Evolutionary conservation across 208 protist species (phyloP).

Genomic region (Leishmania gerbilli): DNA sequence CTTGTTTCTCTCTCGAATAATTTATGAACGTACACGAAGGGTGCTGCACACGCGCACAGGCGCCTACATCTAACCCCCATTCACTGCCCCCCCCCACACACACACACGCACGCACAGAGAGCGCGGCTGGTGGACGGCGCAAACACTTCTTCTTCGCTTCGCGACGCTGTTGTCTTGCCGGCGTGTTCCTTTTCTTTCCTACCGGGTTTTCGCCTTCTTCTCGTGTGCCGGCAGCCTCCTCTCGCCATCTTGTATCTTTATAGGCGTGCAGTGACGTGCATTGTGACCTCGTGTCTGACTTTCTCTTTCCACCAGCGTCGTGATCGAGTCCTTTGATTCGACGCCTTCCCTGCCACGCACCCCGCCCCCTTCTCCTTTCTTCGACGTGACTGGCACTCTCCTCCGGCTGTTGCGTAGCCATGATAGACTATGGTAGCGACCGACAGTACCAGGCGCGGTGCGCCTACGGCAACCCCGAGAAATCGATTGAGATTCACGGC

Average conservation of each 20-base stretch:
- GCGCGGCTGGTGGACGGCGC: too few relatives aligned
- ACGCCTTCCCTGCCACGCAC: too few relatives aligned
- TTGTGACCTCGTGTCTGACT: background rate
- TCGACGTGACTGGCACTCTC: background rate
- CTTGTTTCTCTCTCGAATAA: slow-evolving; percentile 1
- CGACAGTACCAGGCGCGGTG: slow-evolving; percentile 46
- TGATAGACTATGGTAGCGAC: slow-evolving; percentile 43
- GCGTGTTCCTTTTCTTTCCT: background rate
- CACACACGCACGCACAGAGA: too few relatives aligned
- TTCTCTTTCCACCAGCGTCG: background rate
- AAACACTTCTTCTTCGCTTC: too few relatives aligned
- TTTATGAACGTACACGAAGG: too few relatives aligned
- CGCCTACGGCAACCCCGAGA: slow-evolving; percentile 67
- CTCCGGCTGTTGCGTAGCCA: background rate
- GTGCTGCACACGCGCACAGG: too few relatives aligned
- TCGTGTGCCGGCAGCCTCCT: background rate
- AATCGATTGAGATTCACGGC: slow-evolving; percentile 73
- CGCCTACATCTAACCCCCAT: too few relatives aligned
- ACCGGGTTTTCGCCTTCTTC: background rate
- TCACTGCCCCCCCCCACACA: too few relatives aligned
- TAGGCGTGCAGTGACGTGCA: background rate
- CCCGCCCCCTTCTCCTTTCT: slow-evolving; percentile 9
- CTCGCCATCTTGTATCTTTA: background rate
- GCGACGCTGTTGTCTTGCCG: background rate
- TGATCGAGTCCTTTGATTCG: background rate